phyloP scores from a whole-genome alignment of 1,139 yeast species.

The Blastobotrys aristatus region DNA sequence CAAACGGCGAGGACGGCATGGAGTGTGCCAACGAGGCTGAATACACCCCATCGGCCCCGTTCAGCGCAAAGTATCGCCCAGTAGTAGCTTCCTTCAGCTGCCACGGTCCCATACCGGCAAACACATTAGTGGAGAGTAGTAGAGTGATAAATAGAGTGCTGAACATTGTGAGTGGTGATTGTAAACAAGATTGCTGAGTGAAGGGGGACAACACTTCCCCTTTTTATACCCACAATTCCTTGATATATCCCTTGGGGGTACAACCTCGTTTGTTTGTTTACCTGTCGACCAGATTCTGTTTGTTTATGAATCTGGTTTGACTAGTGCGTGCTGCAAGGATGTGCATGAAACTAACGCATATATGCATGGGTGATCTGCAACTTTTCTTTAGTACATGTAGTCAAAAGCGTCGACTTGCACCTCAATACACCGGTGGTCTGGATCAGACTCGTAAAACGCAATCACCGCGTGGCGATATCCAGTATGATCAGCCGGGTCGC shows the following conservation, averaged over 20 bases:
- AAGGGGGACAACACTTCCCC: too few relatives aligned
- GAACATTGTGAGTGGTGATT: background rate
- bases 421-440: background rate
- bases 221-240: background rate
- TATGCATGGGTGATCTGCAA: background rate
- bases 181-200: too few relatives aligned
- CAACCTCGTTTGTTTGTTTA: background rate
- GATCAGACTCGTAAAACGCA: slow-evolving; percentile 2
- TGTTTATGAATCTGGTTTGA: background rate
- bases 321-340: background rate
- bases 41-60: background rate
- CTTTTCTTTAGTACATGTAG: background rate
- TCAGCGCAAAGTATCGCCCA: background rate
- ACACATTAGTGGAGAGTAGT: background rate
- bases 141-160: background rate
- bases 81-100: background rate
- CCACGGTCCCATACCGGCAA: slow-evolving; percentile 2
- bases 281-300: background rate
- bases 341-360: background rate
- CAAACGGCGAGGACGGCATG: slow-evolving; percentile 1
- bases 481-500: slow-evolving; percentile 8
- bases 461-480: slow-evolving; percentile 5
- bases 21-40: background rate
- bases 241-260: background rate
- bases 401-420: background rate